Conservation (phyloP, 1,284 basidiomycete species). For the Pseudozyma sp. region DNA sequence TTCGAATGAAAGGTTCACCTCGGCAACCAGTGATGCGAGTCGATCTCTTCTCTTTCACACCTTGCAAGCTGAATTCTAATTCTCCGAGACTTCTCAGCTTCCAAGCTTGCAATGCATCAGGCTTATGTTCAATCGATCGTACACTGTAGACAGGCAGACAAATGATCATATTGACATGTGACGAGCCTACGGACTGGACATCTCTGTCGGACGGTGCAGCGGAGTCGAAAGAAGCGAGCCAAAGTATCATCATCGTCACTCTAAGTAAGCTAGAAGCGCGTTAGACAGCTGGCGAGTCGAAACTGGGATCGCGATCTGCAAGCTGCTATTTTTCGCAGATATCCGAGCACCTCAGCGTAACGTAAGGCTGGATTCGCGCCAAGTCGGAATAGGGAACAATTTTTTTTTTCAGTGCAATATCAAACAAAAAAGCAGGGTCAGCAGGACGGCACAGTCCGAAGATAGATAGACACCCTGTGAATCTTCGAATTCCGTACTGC, state of each 20-base stretch:
- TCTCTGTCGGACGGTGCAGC: too few species aligned
- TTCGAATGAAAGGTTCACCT: constrained; percentile 1
- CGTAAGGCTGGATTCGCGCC: constrained; percentile 1
- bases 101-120: neutral
- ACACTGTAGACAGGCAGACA: too few species aligned
- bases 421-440: constrained; percentile 6
- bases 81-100: neutral
- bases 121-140: neutral
- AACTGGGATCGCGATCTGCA: too few species aligned
- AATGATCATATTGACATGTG: too few species aligned
- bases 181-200: too few species aligned
- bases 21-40: neutral
- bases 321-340: neutral
- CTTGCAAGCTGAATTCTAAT: neutral
- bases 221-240: too few species aligned
- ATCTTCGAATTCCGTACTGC: neutral
- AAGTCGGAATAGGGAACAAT: constrained; percentile 4
- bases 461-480: neutral
- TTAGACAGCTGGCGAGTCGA: too few species aligned
- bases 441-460: constrained; percentile 1
- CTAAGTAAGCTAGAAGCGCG: too few species aligned
- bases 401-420: constrained; percentile 5
- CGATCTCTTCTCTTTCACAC: neutral
- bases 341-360: neutral
- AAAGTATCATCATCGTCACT: too few species aligned